A percentile compares a stretch with the other conserved stretches of the same genome.
Evolutionary conservation across 2,329 filamentous ascomycete genomes (phyloP).

Genomic region (Juglanconis oblonga): DNA sequence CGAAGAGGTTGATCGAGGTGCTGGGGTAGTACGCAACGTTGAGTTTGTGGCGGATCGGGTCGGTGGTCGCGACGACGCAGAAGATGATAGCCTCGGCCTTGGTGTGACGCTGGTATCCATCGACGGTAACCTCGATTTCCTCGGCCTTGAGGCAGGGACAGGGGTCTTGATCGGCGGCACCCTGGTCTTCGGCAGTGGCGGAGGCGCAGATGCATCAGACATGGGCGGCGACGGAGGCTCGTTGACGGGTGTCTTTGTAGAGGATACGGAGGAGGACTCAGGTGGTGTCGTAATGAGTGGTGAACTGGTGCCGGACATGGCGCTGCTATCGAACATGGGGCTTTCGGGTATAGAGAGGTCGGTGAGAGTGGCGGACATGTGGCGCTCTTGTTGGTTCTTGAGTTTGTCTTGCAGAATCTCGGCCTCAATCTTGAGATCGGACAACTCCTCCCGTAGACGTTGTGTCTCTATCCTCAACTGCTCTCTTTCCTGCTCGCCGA

Average conservation of each 20-base stretch:
- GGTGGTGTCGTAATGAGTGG: constrained; percentile 88
- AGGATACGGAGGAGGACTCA: constrained; percentile 32
- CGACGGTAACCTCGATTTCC: constrained; percentile 54
- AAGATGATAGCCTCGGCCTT: constrained; percentile 41
- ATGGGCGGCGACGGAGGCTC: constrained; percentile 93
- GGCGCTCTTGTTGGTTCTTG: constrained; percentile 59
- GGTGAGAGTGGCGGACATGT: constrained; percentile 58
- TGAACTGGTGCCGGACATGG: constrained; percentile 83
- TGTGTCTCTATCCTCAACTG: constrained; percentile 85
- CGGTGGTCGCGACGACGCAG: constrained; percentile 31
- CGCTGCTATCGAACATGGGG: constrained; percentile 71
- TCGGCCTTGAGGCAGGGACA: constrained; percentile 32
- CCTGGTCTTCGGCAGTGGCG: constrained; percentile 43
- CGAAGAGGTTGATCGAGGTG: constrained; percentile 45
- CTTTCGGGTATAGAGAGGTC: constrained; percentile 65
- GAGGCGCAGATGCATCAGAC: constrained; percentile 73
- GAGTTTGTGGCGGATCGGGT: constrained; percentile 45
- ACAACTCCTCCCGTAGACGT: constrained; percentile 83
- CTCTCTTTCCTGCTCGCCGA: constrained; percentile 89
- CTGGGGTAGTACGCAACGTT: constrained; percentile 34
- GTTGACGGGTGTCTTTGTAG: constrained; percentile 61
- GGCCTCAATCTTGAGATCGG: constrained; percentile 89
- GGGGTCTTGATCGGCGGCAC: constrained; percentile 41
- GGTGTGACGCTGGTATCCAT: constrained; percentile 53
- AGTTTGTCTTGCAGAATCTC: constrained; percentile 95